Evolutionary conservation across 2,329 filamentous ascomycete genomes (phyloP).

Genomic region (Corynespora cassiicola): DNA sequence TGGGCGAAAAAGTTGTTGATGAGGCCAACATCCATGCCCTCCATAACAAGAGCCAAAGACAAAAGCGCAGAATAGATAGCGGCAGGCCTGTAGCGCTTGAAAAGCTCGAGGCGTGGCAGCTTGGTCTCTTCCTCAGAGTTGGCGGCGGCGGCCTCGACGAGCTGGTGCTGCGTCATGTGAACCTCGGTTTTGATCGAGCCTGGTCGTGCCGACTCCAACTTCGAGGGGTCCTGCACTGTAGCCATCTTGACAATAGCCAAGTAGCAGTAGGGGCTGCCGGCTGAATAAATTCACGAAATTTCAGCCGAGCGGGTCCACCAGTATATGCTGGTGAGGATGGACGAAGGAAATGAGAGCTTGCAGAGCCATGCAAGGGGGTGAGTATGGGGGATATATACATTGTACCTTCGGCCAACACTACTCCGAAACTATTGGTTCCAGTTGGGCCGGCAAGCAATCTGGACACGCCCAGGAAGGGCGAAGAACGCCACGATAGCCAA

Average conservation of each 20-base stretch:
- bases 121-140: constrained; percentile 15
- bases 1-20: constrained; percentile 76
- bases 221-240: constrained; percentile 12
- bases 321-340: constrained; percentile 8
- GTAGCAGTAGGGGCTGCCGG: background rate
- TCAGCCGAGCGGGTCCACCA: too few species aligned
- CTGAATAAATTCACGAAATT: too few species aligned
- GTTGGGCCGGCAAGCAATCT: too few species aligned
- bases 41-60: constrained; percentile 85
- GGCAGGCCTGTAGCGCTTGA: constrained; percentile 51
- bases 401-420: constrained; percentile 11
- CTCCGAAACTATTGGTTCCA: too few species aligned
- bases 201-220: constrained; percentile 10
- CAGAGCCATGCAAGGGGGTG: constrained; percentile 6
- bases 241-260: constrained; percentile 12
- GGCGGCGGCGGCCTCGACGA: constrained; percentile 15
- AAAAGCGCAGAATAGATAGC: constrained; percentile 80
- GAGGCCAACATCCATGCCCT: constrained; percentile 80
- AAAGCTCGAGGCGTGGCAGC: constrained; percentile 19
- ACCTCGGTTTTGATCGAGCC: constrained; percentile 7
- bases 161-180: constrained; percentile 20
- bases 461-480: background rate
- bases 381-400: constrained; percentile 13
- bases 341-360: background rate
- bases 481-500: constrained; percentile 14